phyloP scores from a whole-genome alignment of 1,284 basidiomycete species.

The Pulveroboletus sp. region DNA sequence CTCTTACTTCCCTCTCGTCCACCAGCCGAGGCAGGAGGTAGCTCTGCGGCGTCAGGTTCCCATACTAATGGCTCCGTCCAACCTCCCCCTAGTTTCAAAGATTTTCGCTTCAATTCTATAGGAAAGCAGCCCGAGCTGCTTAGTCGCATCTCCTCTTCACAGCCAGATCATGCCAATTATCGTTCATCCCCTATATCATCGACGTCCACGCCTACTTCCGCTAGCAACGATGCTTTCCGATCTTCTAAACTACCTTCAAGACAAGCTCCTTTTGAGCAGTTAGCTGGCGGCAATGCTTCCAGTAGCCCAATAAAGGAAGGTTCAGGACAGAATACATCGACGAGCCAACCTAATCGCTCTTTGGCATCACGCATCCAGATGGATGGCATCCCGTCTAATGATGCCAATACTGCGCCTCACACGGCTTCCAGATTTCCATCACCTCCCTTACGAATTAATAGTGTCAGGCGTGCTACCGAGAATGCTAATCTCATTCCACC shows the following conservation, averaged over 20 bases:
- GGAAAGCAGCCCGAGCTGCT: slow-evolving; percentile 45
- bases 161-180: slow-evolving; percentile 22
- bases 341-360: slow-evolving; percentile 12
- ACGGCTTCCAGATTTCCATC: background rate
- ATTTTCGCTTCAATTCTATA: slow-evolving; percentile 44
- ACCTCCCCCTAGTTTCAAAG: slow-evolving; percentile 25
- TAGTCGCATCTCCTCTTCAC: slow-evolving; percentile 39
- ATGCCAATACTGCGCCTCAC: background rate
- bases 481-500: slow-evolving; percentile 27
- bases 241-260: slow-evolving; percentile 17
- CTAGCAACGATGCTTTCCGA: background rate
- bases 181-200: slow-evolving; percentile 33
- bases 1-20: slow-evolving; percentile 21
- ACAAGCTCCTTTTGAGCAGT: slow-evolving; percentile 24
- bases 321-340: background rate
- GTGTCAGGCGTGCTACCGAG: background rate
- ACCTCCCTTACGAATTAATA: background rate
- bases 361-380: slow-evolving; percentile 31
- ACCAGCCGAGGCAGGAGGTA: background rate
- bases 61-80: slow-evolving; percentile 14
- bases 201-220: background rate
- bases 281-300: slow-evolving; percentile 10
- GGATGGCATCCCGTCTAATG: slow-evolving; percentile 1
- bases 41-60: background rate
- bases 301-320: background rate